These are phyloP conservation scores for Lobosporangium transversale DNA, from an alignment of 192 early-diverging fungal genomes.

Conservation along the genomic window DNA sequence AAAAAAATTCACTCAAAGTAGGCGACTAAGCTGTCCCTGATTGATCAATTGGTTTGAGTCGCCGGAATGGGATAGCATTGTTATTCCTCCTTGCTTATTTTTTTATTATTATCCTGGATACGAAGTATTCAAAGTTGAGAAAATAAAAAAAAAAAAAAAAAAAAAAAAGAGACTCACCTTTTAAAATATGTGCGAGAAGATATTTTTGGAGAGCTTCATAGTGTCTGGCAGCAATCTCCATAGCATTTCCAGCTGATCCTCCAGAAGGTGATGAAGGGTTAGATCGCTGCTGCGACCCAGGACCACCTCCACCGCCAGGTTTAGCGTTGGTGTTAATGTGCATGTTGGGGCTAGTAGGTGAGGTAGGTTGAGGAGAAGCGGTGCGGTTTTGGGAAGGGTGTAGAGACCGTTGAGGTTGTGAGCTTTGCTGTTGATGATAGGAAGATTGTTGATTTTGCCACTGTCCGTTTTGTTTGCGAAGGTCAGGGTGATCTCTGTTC, in stretches of 20 bases:
- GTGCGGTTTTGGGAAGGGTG: constrained; percentile 37
- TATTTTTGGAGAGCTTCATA: constrained; percentile 64
- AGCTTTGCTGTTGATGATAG: too few relatives aligned
- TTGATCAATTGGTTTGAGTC: too few relatives aligned
- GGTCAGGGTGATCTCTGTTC: constrained; percentile 1
- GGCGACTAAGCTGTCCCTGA: too few relatives aligned
- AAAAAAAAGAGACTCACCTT: constrained; percentile 15
- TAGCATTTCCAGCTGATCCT: constrained; percentile 30
- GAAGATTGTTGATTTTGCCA: constrained; percentile 40
- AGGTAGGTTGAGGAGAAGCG: constrained; percentile 36
- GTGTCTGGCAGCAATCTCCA: constrained; percentile 61
- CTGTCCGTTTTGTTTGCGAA: constrained; percentile 27
- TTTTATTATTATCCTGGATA: too few relatives aligned
- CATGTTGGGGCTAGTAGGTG: constrained; percentile 35
- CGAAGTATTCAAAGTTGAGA: too few relatives aligned
- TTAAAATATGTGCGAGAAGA: constrained; percentile 58
- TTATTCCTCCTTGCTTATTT: too few relatives aligned
- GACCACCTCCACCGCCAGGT: too few relatives aligned
- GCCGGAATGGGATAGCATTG: too few relatives aligned
- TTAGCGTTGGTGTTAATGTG: constrained; percentile 45
- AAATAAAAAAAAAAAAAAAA: background rate
- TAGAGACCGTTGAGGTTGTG: constrained; percentile 29
- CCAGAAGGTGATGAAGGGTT: constrained; percentile 30
- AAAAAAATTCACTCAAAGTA: too few relatives aligned
- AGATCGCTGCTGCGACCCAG: constrained; percentile 26